A percentile compares a stretch with the other conserved stretches of the same genome.
phyloP scores from a whole-genome alignment of 169 alveolate genomes.

The Plasmodium malariae region DNA sequence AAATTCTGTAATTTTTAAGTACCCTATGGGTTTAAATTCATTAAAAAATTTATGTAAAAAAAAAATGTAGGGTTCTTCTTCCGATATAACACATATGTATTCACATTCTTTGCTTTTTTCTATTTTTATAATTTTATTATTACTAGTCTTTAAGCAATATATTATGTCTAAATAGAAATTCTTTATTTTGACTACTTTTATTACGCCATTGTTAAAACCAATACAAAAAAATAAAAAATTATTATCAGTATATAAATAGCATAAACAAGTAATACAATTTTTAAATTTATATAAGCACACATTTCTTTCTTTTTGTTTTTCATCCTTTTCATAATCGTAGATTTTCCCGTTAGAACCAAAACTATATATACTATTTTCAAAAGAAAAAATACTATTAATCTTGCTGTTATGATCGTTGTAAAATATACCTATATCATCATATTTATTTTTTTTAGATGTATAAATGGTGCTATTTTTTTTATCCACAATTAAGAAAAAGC shows the following conservation, averaged over 20 bases:
- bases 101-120: constrained; percentile 23
- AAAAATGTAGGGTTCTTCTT: constrained; percentile 52
- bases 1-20: constrained; percentile 19
- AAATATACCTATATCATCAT: constrained; percentile 48
- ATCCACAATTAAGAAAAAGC: constrained; percentile 16
- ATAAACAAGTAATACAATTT: constrained; percentile 34
- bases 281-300: constrained; percentile 36
- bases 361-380: constrained; percentile 31
- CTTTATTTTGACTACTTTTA: constrained; percentile 38
- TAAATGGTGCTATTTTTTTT: constrained; percentile 42
- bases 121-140: constrained; percentile 28
- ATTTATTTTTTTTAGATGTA: constrained; percentile 40
- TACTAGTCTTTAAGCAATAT: constrained; percentile 46
- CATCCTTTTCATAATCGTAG: constrained; percentile 28
- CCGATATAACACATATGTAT: constrained; percentile 34
- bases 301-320: constrained; percentile 35
- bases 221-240: constrained; percentile 43
- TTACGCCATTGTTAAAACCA: constrained; percentile 61
- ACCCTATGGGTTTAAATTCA: constrained; percentile 33
- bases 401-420: constrained; percentile 45
- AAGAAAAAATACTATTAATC: constrained; percentile 45
- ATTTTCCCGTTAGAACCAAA: constrained; percentile 50
- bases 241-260: constrained; percentile 27
- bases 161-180: constrained; percentile 48
- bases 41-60: constrained; percentile 12